These are phyloP conservation scores for Moelleriella libera DNA, from an alignment of 2,329 filamentous ascomycete species.

Conservation along the genomic window DNA sequence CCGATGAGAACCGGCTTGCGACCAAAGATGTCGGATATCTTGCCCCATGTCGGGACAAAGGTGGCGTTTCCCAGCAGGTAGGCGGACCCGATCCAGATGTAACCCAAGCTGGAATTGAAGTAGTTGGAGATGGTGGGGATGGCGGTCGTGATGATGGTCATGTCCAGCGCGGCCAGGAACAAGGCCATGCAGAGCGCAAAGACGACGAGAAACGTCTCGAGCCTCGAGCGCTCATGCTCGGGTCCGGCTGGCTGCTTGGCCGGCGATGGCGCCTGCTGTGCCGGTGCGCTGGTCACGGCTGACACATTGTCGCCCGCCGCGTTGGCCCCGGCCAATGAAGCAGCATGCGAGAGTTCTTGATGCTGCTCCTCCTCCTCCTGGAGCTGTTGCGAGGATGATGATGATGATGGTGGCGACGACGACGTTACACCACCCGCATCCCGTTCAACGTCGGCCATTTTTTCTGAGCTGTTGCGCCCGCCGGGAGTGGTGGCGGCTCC, in stretches of 20 bases:
- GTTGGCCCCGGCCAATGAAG: no score
- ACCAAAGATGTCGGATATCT: constrained; percentile 43
- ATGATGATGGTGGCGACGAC: no score
- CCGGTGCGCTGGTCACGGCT: no score
- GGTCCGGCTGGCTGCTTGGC: constrained; percentile 6
- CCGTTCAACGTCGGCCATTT: no score
- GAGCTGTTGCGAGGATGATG: no score
- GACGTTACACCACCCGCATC: no score
- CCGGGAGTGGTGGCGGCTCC: no score
- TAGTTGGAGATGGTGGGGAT: constrained; percentile 50
- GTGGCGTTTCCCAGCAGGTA: constrained; percentile 59
- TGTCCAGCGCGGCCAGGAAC: constrained; percentile 40
- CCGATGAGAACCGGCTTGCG: constrained; percentile 38
- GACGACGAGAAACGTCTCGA: constrained; percentile 25
- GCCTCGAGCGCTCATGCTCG: constrained; percentile 20
- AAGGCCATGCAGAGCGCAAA: constrained; percentile 27
- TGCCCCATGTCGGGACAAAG: constrained; percentile 57
- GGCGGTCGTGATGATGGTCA: constrained; percentile 52
- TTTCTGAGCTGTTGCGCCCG: no score
- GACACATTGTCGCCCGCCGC: no score
- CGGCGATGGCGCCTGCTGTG: no score
- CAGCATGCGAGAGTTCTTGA: no score
- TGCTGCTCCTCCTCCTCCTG: no score
- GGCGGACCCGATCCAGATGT: constrained; percentile 64
- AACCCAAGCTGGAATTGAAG: constrained; percentile 53